phyloP scores from a whole-genome alignment of 257 asterid genomes.

The Solanum piurae region DNA sequence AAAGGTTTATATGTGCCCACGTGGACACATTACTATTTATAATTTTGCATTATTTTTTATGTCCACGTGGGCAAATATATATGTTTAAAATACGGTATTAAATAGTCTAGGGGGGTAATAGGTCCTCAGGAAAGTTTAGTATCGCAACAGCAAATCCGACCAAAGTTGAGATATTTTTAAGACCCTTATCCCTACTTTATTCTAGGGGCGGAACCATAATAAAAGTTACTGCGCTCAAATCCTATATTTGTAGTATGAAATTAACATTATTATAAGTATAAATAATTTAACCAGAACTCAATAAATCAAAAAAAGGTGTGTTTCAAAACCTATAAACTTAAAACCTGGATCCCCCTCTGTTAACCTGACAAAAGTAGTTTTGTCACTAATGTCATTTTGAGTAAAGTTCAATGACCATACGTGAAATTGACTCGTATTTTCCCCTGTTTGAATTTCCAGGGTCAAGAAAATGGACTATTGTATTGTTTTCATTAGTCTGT shows the following conservation, averaged over 20 bases:
- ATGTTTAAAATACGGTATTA: too few species aligned
- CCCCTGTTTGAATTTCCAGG: not conserved
- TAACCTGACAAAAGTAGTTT: not conserved
- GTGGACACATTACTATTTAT: too few species aligned
- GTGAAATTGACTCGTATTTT: not conserved
- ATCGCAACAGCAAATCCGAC: too few species aligned
- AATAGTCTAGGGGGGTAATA: too few species aligned
- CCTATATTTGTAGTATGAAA: not conserved
- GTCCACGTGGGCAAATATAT: too few species aligned
- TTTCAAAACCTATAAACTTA: not conserved
- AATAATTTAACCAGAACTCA: not conserved
- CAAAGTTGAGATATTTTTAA: too few species aligned
- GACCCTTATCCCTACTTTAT: too few species aligned
- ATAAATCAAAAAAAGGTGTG: not conserved
- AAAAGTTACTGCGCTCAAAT: not conserved
- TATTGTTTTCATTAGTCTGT: constrained; percentile 7
- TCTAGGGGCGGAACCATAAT: not conserved
- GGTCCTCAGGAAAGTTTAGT: too few species aligned
- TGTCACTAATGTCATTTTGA: not conserved
- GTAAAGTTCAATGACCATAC: not conserved
- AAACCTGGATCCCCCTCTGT: not conserved
- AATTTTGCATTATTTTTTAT: too few species aligned
- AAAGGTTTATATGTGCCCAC: too few species aligned
- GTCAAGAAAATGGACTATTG: constrained; percentile 7
- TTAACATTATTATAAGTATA: not conserved